Percentiles rank a stretch among this genome's conserved stretches.
phyloP scores from a whole-genome alignment of 2,329 filamentous ascomycete genomes.

The Diplodia seriata region DNA sequence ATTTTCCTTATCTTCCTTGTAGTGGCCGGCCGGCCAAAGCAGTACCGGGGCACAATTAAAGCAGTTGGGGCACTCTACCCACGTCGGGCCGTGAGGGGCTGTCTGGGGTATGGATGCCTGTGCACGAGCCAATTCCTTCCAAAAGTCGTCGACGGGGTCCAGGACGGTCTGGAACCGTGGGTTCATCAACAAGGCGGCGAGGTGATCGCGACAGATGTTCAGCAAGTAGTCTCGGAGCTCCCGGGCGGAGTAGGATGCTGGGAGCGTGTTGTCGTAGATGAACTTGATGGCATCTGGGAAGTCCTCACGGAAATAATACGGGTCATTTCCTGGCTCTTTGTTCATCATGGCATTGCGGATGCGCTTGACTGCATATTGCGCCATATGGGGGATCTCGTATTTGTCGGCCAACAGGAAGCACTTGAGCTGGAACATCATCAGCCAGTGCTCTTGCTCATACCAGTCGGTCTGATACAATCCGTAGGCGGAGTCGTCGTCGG shows the following conservation, averaged over 20 bases:
- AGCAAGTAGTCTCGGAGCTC: conserved; percentile 49
- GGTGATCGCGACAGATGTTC: neutral
- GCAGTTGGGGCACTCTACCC: neutral
- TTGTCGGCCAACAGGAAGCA: conserved; percentile 12
- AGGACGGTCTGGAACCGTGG: neutral
- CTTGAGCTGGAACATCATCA: neutral
- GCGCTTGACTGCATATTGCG: neutral
- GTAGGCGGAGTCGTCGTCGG: too few relatives aligned
- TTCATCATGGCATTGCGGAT: neutral
- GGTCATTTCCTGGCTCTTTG: neutral
- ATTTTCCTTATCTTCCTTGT: too few relatives aligned
- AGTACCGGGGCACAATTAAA: too few relatives aligned
- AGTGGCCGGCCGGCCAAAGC: neutral
- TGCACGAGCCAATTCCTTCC: neutral
- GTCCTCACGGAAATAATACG: too few relatives aligned
- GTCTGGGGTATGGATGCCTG: neutral
- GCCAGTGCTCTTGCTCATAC: neutral
- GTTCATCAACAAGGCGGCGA: neutral
- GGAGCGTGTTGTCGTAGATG: conserved; percentile 50
- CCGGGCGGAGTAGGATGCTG: conserved; percentile 41
- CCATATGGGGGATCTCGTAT: neutral
- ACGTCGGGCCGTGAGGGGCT: neutral
- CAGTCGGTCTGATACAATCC: too few relatives aligned
- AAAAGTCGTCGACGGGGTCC: conserved; percentile 6
- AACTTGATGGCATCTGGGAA: conserved; percentile 50